Conservation (phyloP, 2,329 filamentous ascomycete species). For the Alternaria ventricosa region DNA sequence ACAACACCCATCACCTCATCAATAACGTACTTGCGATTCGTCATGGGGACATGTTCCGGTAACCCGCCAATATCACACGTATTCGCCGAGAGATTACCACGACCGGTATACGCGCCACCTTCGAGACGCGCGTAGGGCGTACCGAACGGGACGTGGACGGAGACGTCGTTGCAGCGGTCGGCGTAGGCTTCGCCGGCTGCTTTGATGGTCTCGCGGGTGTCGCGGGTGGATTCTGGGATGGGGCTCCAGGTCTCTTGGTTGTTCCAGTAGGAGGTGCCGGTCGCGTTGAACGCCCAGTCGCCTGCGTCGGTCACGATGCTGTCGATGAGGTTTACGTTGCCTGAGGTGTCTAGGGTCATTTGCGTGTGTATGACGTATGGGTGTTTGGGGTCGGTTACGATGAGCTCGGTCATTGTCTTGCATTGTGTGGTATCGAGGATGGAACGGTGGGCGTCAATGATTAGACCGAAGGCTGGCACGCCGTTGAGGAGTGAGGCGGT, state of each 20-base stretch:
- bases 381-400: constrained; percentile 23
- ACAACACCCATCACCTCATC: constrained; percentile 34
- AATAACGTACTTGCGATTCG: constrained; percentile 32
- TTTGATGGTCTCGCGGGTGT: constrained; percentile 23
- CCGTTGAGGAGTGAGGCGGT: constrained; percentile 19
- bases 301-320: constrained; percentile 32
- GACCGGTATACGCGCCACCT: constrained; percentile 27
- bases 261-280: constrained; percentile 22
- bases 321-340: constrained; percentile 26
- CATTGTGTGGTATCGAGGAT: constrained; percentile 29
- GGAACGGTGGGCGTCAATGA: constrained; percentile 24
- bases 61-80: constrained; percentile 16
- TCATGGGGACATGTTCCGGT: constrained; percentile 20
- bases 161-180: constrained; percentile 27
- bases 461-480: constrained; percentile 24
- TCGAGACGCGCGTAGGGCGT: constrained; percentile 33
- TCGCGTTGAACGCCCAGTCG: constrained; percentile 41
- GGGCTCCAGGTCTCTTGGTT: constrained; percentile 24
- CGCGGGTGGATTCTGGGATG: constrained; percentile 19
- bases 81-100: constrained; percentile 21
- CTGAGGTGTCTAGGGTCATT: constrained; percentile 22
- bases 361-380: constrained; percentile 36
- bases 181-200: constrained; percentile 35
- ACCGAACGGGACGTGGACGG: constrained; percentile 30
- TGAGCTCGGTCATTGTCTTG: constrained; percentile 36